Base-by-base conservation (phyloP, 495 filamentous ascomycete species). In the Penicillium crystallinum region DNA sequence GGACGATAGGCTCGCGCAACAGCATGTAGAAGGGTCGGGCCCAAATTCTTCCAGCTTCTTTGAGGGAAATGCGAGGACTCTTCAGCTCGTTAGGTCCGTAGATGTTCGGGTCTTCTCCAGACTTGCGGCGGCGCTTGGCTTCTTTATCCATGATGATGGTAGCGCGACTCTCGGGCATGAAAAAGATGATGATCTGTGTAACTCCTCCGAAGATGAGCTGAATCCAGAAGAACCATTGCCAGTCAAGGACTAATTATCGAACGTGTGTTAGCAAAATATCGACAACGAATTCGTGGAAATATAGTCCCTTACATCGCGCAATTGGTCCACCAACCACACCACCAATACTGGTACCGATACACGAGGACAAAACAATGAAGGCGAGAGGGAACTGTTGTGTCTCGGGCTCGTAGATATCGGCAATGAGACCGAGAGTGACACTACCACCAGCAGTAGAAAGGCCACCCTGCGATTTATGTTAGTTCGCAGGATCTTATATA, bases 141-240 rank as follows among this genome's bases (percentile, higher is more conserved):
- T 83, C 81, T 7, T 66, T 59, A 62, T 88, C 83, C 55, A 89
- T 75, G 63, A 87, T 68, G 50, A 87, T 80, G 7, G 82, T 87
- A 0, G 80, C 77, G 14, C 86, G 76, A 10, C 81, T 87, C 58
- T 89, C 86, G 0, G 85, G 85, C 51, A 87, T 83, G 18, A 82
- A 78, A 50, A 89, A 69, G 46, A 84, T 75, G 53, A 87, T 69
- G 6, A 81, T 23, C 56, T 89, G 82, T 17, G 83, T 79, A 40
- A 76, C 68, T 6, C 69, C 82, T 21, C 88, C 87, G 50, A 90
- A 81, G 55, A 89, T 86, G 52, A 91, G 76, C 61, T 89, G 85
- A 56, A 90, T 83, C 86, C 86, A 90, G 68, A 89, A 86, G 52
- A 75, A 80, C 89, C 89, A 92, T 42, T 76, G 72, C 88, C 87